Percentiles rank a stretch among this genome's conserved stretches.
Conservation (phyloP, 192 early-diverging fungal species). For the Ramicandelaber brevisporus region DNA sequence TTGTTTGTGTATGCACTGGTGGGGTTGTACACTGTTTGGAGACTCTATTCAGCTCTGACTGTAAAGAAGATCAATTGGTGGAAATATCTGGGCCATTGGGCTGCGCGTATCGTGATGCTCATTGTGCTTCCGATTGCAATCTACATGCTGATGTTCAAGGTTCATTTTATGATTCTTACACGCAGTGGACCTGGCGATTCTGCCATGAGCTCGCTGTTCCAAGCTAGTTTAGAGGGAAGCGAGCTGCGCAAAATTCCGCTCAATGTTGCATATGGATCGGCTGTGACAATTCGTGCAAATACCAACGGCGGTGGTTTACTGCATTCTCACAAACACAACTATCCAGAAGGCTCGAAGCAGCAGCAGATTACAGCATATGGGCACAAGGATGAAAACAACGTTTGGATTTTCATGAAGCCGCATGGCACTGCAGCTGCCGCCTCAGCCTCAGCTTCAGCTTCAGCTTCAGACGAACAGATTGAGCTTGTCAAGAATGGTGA, state of each 20-base stretch:
- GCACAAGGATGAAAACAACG: slow-evolving; percentile 82
- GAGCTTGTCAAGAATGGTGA: slow-evolving; percentile 57
- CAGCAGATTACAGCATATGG: slow-evolving; percentile 92
- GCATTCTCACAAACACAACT: slow-evolving; percentile 78
- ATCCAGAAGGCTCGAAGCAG: slow-evolving; percentile 66
- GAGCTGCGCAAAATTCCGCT: slow-evolving; percentile 55
- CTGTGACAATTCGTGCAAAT: slow-evolving; percentile 58
- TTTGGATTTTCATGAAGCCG: slow-evolving; percentile 47
- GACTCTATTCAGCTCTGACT: slow-evolving; percentile 74
- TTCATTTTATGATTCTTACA: slow-evolving; percentile 75
- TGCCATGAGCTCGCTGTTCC: slow-evolving; percentile 92
- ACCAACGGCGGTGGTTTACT: slow-evolving; percentile 67
- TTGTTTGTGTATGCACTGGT: slow-evolving; percentile 74
- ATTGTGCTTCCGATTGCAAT: slow-evolving; percentile 59
- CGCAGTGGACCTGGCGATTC: slow-evolving; percentile 65
- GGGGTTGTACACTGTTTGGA: slow-evolving; percentile 76
- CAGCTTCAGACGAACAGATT: slow-evolving; percentile 11
- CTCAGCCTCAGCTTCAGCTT: too few relatives aligned
- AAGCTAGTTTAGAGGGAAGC: slow-evolving; percentile 67
- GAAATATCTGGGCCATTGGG: slow-evolving; percentile 56
- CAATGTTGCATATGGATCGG: slow-evolving; percentile 79
- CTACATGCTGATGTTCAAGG: slow-evolving; percentile 55
- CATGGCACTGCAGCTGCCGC: slow-evolving; percentile 16
- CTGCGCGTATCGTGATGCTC: slow-evolving; percentile 48
- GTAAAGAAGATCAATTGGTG: slow-evolving; percentile 29